Percentiles rank a stretch among this genome's conserved stretches.
These are phyloP conservation scores for Didymella exigua DNA, from an alignment of 2,329 filamentous ascomycete genomes.

Conservation along the genomic window DNA sequence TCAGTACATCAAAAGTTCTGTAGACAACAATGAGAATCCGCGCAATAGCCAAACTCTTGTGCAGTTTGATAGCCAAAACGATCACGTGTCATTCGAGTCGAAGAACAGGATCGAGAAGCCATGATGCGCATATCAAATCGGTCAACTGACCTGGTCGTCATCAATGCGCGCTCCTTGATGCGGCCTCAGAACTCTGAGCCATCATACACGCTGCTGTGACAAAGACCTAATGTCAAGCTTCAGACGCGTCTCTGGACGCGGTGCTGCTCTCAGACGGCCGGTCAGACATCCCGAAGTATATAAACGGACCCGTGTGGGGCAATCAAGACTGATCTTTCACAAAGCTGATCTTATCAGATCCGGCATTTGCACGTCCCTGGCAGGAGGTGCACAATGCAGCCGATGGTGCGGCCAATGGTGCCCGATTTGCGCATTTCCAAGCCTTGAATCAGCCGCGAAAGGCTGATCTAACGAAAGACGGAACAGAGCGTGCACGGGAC, in stretches of 20 bases:
- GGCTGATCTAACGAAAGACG: constrained; percentile 28
- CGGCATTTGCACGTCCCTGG: constrained; percentile 20
- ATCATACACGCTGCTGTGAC: neutral
- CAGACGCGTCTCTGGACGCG: constrained; percentile 13
- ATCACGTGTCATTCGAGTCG: neutral
- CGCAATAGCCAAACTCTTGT: neutral
- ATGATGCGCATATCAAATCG: neutral
- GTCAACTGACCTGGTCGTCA: neutral
- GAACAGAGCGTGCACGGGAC: constrained; percentile 28
- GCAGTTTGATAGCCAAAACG: neutral
- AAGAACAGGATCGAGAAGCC: neutral
- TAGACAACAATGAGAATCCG: neutral
- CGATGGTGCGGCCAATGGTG: constrained; percentile 23
- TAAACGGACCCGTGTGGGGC: constrained; percentile 1
- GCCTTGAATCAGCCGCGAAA: constrained; percentile 37
- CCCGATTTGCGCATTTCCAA: constrained; percentile 36
- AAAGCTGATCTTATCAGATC: constrained; percentile 38
- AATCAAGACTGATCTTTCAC: constrained; percentile 9
- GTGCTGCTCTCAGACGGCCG: neutral
- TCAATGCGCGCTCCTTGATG: neutral
- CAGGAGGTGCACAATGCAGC: constrained; percentile 25
- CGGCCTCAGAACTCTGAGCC: neutral
- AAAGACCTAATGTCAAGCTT: neutral
- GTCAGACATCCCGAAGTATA: neutral
- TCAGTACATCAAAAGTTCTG: neutral